A percentile compares a stretch with the other conserved stretches of the same genome.
Evolutionary conservation across 2,329 filamentous ascomycete species (phyloP).

Genomic region (Pseudocercospora pini-densiflorae): DNA sequence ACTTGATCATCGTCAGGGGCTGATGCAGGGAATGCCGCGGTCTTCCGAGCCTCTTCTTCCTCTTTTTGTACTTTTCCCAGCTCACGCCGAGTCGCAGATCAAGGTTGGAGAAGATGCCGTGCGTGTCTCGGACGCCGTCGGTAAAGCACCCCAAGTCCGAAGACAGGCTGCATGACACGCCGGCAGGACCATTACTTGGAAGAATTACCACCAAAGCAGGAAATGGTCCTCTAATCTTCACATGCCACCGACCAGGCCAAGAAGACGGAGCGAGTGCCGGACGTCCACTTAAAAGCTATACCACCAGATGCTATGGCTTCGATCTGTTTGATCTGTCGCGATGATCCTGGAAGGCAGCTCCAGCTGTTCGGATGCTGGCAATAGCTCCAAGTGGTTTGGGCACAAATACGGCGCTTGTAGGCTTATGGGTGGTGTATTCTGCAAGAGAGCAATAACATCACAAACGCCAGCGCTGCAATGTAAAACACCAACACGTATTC

Average conservation of each 20-base stretch:
- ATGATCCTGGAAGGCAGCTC: constrained; percentile 2
- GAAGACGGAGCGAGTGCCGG: not conserved
- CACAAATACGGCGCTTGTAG: not conserved
- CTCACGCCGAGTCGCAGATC: constrained; percentile 2
- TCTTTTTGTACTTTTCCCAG: not conserved
- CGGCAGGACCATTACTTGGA: not conserved
- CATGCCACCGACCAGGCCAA: constrained; percentile 3
- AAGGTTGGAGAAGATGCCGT: constrained; percentile 5
- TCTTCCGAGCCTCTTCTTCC: not conserved
- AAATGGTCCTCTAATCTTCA: not conserved
- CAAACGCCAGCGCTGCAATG: not conserved
- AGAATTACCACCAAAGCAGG: constrained; percentile 1
- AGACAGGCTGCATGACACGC: constrained; percentile 7
- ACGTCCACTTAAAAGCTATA: constrained; percentile 1
- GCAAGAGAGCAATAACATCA: not conserved
- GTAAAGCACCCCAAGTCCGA: not conserved
- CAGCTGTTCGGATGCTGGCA: not conserved
- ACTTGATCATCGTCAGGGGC: constrained; percentile 6
- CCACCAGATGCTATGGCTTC: not conserved
- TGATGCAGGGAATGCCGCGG: not conserved
- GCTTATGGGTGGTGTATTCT: not conserved
- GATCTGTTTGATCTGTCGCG: not conserved
- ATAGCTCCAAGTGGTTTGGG: not conserved
- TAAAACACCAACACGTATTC: not conserved
- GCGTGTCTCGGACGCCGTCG: not conserved